Evolutionary conservation across 2,329 filamentous ascomycete genomes (phyloP).

Genomic region (Phialophora verrucosa): DNA sequence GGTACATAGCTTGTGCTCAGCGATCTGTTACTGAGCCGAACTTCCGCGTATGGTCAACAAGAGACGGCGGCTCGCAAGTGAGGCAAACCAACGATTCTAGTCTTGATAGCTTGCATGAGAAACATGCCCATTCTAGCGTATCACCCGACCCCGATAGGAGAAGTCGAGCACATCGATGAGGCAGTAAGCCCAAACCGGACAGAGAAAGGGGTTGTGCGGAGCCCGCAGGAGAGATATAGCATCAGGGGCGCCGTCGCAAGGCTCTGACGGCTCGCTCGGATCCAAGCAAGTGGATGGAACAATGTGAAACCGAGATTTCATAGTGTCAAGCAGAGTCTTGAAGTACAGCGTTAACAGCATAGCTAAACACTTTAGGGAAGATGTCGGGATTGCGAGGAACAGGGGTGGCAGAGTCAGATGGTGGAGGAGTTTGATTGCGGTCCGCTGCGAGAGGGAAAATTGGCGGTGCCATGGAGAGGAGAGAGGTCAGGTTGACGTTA

Average conservation of each 20-base stretch:
- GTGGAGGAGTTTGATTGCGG: slow-evolving; percentile 34
- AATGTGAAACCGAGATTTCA: slow-evolving; percentile 32
- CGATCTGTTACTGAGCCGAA: slow-evolving; percentile 11
- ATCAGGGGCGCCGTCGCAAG: slow-evolving; percentile 25
- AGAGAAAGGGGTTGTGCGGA: slow-evolving; percentile 15
- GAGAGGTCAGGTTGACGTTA: not conserved
- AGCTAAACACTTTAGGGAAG: slow-evolving; percentile 19
- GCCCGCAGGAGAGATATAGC: not conserved
- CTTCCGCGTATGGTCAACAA: slow-evolving; percentile 8
- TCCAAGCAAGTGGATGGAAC: slow-evolving; percentile 15
- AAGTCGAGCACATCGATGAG: slow-evolving; percentile 2
- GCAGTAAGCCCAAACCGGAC: slow-evolving; percentile 4
- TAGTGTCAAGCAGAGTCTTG: slow-evolving; percentile 22
- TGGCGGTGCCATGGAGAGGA: slow-evolving; percentile 3
- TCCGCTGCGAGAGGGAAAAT: slow-evolving; percentile 21
- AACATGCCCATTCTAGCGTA: not conserved
- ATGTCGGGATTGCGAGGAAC: slow-evolving; percentile 22
- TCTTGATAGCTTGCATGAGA: slow-evolving; percentile 6
- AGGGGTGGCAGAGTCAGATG: slow-evolving; percentile 24
- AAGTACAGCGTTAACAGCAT: slow-evolving; percentile 15
- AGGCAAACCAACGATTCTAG: slow-evolving; percentile 21
- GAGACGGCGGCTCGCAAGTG: slow-evolving; percentile 21
- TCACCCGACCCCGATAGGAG: slow-evolving; percentile 1
- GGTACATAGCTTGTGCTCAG: slow-evolving; percentile 1
- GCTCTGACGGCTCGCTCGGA: slow-evolving; percentile 25